A percentile compares a stretch with the other conserved stretches of the same genome.
Evolutionary conservation across 2,329 filamentous ascomycete species (phyloP).

Genomic region (Incumbomyces delicatus): DNA sequence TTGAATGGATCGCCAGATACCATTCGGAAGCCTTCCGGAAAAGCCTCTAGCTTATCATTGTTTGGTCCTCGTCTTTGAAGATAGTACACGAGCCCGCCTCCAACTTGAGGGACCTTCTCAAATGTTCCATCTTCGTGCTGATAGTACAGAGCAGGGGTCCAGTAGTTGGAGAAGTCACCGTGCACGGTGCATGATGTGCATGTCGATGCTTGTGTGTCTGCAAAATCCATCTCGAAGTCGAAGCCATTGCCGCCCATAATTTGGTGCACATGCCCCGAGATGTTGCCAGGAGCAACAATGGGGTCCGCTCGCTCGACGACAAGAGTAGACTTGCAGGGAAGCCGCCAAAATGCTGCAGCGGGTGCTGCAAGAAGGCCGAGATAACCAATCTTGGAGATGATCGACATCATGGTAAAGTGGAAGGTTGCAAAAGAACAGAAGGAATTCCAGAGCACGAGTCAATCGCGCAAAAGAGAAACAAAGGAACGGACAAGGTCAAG

Average conservation of each 20-base stretch:
- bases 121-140: conserved; percentile 53
- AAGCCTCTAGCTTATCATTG: conserved; percentile 57
- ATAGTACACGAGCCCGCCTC: conserved; percentile 53
- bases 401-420: conserved; percentile 5
- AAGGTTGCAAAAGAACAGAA: not conserved
- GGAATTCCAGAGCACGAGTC: conserved; percentile 1
- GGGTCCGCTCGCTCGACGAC: conserved; percentile 45
- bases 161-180: conserved; percentile 65
- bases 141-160: conserved; percentile 64
- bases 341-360: conserved; percentile 21
- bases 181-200: conserved; percentile 63
- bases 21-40: conserved; percentile 63
- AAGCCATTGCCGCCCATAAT: conserved; percentile 64
- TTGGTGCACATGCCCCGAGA: conserved; percentile 57
- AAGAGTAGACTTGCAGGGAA: conserved; percentile 23
- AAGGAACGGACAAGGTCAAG: conserved; percentile 4
- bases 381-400: not conserved
- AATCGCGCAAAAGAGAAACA: conserved; percentile 4
- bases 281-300: conserved; percentile 52
- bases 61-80: conserved; percentile 40
- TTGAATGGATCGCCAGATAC: conserved; percentile 54
- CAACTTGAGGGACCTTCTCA: conserved; percentile 51
- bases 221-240: conserved; percentile 40
- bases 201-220: conserved; percentile 41
- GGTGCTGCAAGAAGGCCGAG: conserved; percentile 17